phyloP scores from a whole-genome alignment of 345 rosid genomes.

The Toxicodendron radicans region DNA sequence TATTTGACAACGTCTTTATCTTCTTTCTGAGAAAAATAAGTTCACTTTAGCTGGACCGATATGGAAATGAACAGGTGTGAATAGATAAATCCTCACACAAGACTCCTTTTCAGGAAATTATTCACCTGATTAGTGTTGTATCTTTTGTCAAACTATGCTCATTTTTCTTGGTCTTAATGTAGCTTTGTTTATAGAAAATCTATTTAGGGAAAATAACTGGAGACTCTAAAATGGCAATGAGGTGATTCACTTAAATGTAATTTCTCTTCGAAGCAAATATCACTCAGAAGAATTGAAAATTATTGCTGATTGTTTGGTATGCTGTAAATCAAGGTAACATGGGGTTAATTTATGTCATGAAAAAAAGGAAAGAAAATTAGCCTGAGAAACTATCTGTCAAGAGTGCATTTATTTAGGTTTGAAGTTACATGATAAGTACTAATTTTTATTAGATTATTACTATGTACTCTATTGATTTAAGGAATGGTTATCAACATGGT shows the following conservation, averaged over 20 bases:
- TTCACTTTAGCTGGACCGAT: neutral
- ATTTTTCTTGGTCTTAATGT: neutral
- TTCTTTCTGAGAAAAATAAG: neutral
- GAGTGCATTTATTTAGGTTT: neutral
- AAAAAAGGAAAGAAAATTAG: neutral
- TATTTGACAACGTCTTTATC: neutral
- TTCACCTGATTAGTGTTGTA: neutral
- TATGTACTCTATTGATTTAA: neutral
- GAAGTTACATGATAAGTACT: neutral
- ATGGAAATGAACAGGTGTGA: neutral
- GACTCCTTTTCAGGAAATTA: neutral
- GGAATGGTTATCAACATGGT: constrained; percentile 26
- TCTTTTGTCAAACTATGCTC: neutral
- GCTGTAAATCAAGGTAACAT: too few species aligned
- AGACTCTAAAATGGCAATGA: neutral
- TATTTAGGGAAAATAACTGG: neutral
- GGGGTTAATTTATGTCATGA: neutral
- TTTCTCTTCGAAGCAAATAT: neutral
- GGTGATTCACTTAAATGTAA: neutral
- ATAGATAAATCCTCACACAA: neutral
- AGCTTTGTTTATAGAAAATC: neutral
- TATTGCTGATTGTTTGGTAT: too few species aligned
- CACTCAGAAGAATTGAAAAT: too few species aligned
- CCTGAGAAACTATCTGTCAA: neutral
- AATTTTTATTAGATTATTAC: neutral